A percentile compares a stretch with the other conserved stretches of the same genome.
Evolutionary conservation across 2,329 filamentous ascomycete genomes (phyloP).

Genomic region (Chaetomium olivaceum): DNA sequence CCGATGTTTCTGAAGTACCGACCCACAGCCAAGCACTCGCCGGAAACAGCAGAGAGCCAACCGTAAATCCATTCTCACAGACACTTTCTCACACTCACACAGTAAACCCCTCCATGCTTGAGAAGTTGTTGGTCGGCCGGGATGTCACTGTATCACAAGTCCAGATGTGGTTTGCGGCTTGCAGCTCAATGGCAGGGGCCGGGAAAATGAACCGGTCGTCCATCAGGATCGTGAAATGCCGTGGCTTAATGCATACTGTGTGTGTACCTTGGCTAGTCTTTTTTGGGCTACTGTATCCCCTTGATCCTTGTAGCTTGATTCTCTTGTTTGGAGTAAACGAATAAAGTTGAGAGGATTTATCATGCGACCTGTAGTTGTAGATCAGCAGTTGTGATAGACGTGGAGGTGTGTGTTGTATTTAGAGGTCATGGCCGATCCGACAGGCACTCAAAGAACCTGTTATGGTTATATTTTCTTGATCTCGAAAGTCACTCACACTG

Average conservation of each 20-base stretch:
- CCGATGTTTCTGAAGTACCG: background rate
- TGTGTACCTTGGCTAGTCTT: background rate
- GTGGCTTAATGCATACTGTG: background rate
- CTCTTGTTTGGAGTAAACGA: too few relatives aligned
- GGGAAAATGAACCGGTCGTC: background rate
- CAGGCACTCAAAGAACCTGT: background rate
- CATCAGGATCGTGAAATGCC: background rate
- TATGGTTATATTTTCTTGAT: background rate
- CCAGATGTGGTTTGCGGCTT: background rate
- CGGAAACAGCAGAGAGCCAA: background rate
- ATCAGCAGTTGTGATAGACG: too few relatives aligned
- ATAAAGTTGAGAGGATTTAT: too few relatives aligned
- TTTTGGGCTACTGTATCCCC: background rate
- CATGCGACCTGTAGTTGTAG: too few relatives aligned
- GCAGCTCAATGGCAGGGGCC: constrained; percentile 2
- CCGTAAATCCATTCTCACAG: background rate
- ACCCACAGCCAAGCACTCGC: background rate
- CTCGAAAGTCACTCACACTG: background rate
- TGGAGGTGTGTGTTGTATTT: too few relatives aligned
- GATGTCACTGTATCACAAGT: background rate
- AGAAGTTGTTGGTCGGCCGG: background rate
- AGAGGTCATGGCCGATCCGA: background rate
- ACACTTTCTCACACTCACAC: background rate
- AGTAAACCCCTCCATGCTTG: background rate
- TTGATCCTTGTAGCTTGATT: too few relatives aligned